Evolutionary conservation across 2,329 filamentous ascomycete genomes (phyloP), one percentile per base, ranked within the genome.

Genomic region (Cladosporium sp.): DNA sequence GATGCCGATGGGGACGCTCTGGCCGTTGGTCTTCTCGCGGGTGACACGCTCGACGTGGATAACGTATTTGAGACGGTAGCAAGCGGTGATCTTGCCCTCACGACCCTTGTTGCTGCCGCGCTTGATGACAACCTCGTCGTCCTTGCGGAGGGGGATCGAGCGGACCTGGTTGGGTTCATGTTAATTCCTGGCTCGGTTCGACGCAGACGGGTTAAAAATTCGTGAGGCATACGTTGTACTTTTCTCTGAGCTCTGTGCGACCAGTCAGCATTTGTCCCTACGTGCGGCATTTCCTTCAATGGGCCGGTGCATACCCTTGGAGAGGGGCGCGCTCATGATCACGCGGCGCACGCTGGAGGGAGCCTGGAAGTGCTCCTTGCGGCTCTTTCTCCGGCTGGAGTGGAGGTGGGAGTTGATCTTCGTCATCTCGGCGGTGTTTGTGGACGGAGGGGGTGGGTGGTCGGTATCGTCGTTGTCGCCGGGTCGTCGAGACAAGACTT

Each of bases 61-160:
- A 72, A 90, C 82, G 79, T 93, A 98, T 80, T 97, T 97, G 71
- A 95, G 87, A 76, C 90, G 89, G 86, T 95, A 98, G 75, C 97
- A 92, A 70, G 88, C 89, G 69, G 86, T 91, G 78, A 98, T 82
- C 83, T 97, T 97, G 81, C 93, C 93, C 82, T 97, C 92, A 71
- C 90, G 89, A 73, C 92, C 93, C 84, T 97, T 97, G 84, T 95
- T 87, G 78, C 81, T 79, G 70, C 93, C 93, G 67, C 93, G 91
- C 73, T 92, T 86, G 70, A 98, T 87, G 72, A 81, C 81, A 73
- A 97, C 90, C 62, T 70, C 68, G 61, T 71, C 88, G 73, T 95
- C 92, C 81, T 95, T 95, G 81, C 92, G 89, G 81, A 97, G 84
- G 73, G 92, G 93, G 75, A 96, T 95, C 76, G 84, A 85, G 81